These are phyloP conservation scores for Fusarium nanum DNA, from an alignment of 2,329 filamentous ascomycete species.

Conservation along the genomic window DNA sequence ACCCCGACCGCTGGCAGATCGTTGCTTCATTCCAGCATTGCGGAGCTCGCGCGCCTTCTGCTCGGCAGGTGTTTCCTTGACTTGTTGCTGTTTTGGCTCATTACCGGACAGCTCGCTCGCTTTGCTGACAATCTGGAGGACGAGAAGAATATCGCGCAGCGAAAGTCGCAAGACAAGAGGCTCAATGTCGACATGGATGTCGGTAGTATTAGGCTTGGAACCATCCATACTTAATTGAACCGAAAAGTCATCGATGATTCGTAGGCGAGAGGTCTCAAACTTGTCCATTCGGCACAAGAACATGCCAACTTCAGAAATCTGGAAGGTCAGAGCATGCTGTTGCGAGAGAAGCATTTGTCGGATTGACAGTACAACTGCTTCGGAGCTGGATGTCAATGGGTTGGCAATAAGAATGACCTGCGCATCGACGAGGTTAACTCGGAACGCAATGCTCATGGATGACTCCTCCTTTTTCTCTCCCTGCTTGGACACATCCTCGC, in stretches of 20 bases:
- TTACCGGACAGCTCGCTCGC: constrained; percentile 87
- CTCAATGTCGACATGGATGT: constrained; percentile 88
- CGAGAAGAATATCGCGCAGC: constrained; percentile 92
- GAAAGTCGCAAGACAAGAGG: constrained; percentile 91
- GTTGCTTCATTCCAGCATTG: constrained; percentile 62
- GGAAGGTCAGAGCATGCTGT: constrained; percentile 92
- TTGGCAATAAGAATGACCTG: constrained; percentile 98
- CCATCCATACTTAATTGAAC: constrained; percentile 88
- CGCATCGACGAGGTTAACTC: constrained; percentile 93
- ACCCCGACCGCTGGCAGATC: constrained; percentile 67
- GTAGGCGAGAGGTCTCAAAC: constrained; percentile 88
- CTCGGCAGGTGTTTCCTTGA: constrained; percentile 56
- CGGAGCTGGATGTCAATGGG: constrained; percentile 86
- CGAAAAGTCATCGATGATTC: constrained; percentile 97
- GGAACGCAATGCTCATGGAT: constrained; percentile 82
- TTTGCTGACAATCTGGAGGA: constrained; percentile 90
- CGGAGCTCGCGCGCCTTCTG: constrained; percentile 67
- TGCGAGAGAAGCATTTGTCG: constrained; percentile 94
- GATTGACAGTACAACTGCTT: constrained; percentile 94
- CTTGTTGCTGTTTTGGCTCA: constrained; percentile 60
- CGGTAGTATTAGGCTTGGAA: constrained; percentile 72
- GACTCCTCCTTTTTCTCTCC: constrained; percentile 42
- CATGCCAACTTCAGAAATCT: constrained; percentile 96
- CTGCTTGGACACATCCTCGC: constrained; percentile 30
- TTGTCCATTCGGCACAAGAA: constrained; percentile 98